phyloP scores from a whole-genome alignment of 352 stramenopile species.

The Detonula confervacea region DNA sequence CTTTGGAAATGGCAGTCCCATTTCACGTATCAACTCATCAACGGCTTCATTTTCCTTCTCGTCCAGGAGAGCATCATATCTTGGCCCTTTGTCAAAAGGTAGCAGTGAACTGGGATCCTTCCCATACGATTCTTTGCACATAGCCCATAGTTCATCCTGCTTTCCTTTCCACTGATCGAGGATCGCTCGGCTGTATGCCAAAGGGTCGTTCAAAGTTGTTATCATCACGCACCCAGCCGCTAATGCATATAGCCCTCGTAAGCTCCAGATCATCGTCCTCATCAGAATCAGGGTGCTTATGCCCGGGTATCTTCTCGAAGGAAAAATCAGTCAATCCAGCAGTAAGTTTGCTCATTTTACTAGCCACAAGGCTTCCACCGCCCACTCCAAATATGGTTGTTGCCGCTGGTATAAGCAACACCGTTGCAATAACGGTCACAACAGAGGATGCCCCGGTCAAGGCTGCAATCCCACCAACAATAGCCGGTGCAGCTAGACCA shows the following conservation, averaged over 20 bases:
- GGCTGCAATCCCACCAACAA: slow-evolving; percentile 58
- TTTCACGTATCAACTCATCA: slow-evolving; percentile 5
- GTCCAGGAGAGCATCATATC: slow-evolving; percentile 1
- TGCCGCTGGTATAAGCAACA: slow-evolving; percentile 6
- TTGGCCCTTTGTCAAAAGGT: slow-evolving; percentile 44
- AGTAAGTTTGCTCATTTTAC: slow-evolving; percentile 62
- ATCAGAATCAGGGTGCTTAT: not conserved
- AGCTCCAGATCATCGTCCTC: slow-evolving; percentile 48
- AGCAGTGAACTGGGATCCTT: slow-evolving; percentile 60
- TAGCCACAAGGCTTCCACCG: slow-evolving; percentile 56
- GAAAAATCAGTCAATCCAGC: slow-evolving; percentile 67
- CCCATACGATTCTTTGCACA: slow-evolving; percentile 65
- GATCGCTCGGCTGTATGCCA: slow-evolving; percentile 50
- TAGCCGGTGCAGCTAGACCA: slow-evolving; percentile 62
- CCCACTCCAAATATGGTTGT: slow-evolving; percentile 71
- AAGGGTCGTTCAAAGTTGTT: slow-evolving; percentile 65
- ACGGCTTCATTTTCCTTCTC: not conserved
- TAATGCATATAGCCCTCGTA: slow-evolving; percentile 61
- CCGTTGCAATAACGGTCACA: slow-evolving; percentile 1
- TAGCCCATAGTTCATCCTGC: slow-evolving; percentile 58
- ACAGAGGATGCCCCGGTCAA: slow-evolving; percentile 20
- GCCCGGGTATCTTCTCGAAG: slow-evolving; percentile 40
- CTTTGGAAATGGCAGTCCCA: slow-evolving; percentile 2
- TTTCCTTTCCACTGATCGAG: slow-evolving; percentile 54
- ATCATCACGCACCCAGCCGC: slow-evolving; percentile 63